Percentiles rank a stretch among this genome's conserved stretches.
Evolutionary conservation across 139 green algal genomes (phyloP).

Genomic region (Axilococcus clingmanii): DNA sequence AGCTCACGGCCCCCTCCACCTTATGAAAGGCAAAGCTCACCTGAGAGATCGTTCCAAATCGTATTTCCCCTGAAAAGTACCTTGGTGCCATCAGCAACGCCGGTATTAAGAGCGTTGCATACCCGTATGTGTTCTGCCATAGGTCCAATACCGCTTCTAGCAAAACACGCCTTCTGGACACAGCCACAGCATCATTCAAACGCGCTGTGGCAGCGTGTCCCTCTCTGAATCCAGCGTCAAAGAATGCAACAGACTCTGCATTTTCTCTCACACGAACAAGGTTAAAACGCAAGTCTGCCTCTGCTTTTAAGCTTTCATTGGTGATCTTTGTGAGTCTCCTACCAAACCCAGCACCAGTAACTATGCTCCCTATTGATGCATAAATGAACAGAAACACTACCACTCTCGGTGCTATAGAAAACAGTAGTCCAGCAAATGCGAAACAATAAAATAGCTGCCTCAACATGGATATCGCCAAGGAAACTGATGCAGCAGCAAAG

Average conservation of each 20-base stretch:
- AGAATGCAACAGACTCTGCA: constrained; percentile 90
- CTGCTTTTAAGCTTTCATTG: constrained; percentile 49
- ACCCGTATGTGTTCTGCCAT: constrained; percentile 51
- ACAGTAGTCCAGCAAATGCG: constrained; percentile 76
- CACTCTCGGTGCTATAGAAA: constrained; percentile 52
- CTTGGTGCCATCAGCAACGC: constrained; percentile 60
- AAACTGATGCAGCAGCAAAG: constrained; percentile 51
- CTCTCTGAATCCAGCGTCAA: constrained; percentile 57
- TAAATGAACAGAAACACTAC: constrained; percentile 78
- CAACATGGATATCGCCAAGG: constrained; percentile 49
- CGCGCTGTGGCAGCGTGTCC: constrained; percentile 2
- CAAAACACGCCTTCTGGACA: constrained; percentile 6
- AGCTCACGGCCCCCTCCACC: constrained; percentile 46
- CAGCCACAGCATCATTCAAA: constrained; percentile 11
- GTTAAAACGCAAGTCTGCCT: constrained; percentile 79
- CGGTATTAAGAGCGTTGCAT: constrained; percentile 66
- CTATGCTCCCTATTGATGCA: constrained; percentile 57
- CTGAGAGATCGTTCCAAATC: constrained; percentile 68
- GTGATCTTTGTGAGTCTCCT: constrained; percentile 58
- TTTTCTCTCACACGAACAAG: constrained; percentile 75
- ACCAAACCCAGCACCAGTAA: constrained; percentile 74
- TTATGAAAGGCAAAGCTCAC: constrained; percentile 27
- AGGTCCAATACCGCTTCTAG: constrained; percentile 48
- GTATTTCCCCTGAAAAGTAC: constrained; percentile 62
- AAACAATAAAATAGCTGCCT: constrained; percentile 71